Base-by-base conservation (phyloP, 1,284 basidiomycete genomes). In the Ustilago cynodontis region DNA sequence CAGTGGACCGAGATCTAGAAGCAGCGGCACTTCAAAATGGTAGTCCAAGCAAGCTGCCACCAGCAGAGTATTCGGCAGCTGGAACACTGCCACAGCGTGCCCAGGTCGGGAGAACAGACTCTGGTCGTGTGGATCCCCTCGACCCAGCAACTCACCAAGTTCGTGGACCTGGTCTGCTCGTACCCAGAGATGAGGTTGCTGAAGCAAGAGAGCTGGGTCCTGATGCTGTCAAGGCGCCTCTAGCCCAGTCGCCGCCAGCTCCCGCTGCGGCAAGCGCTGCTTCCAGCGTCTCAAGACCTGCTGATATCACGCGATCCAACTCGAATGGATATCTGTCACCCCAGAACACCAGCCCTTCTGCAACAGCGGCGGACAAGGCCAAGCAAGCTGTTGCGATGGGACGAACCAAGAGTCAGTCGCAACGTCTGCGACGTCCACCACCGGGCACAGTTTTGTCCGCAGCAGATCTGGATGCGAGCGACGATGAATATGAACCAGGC, bases 401-500 rank as follows among this genome's bases (percentile, higher is more conserved):
- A 49, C 61, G 80, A 18, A 77, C 69, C 22, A 81, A 80, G 61
- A 71, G 72, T 35, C 78, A 78, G 56, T 77, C 75, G 14, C 75
- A 77, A 57, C 54, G 75, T 6, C 37, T 82, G 20, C 65, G 77
- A 49, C 69, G 79, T 33, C 81, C 81, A 20, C 82, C 82, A 14
- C 78, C 78, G 9, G 82, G 82, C 43, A 74, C 77, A 3, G 59
- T 75, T 53, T 67, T 83, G 18, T 79, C 69, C 6, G 74, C 81
- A 2, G 80, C 80, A 13, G 82, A 83, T 35, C 62, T 83, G 43
- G 82, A 83, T 33, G 82, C 82, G 22, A 82, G 81, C 47, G 82
- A 83, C 43, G 82, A 83, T 49, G 82, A 83, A 39, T 83, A 83
- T 58, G 82, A 83, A 65, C 81, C 81, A 22, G 80, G 81, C 45